Percentiles rank a stretch among this genome's conserved stretches.
Conservation (phyloP, 2,329 filamentous ascomycete genomes). For the Westerdykella aurantiaca region DNA sequence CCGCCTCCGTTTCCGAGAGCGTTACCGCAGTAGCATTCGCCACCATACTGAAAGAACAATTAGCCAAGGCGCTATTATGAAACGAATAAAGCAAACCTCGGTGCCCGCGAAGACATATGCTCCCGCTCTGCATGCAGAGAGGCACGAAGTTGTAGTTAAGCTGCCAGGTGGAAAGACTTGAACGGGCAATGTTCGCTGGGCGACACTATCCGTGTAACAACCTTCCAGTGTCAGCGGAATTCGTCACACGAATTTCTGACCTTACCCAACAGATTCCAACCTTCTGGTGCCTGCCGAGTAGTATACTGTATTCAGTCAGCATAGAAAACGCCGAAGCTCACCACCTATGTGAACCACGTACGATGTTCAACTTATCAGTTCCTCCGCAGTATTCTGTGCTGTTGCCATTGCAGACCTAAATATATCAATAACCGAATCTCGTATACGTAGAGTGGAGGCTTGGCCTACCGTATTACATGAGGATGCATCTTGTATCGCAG, state of each 20-base stretch:
- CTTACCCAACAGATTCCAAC: background rate
- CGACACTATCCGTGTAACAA: conserved; percentile 9
- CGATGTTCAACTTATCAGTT: too few relatives aligned
- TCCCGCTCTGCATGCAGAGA: conserved; percentile 7
- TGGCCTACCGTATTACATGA: too few relatives aligned
- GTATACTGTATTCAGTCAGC: background rate
- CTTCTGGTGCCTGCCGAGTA: background rate
- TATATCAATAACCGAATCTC: too few relatives aligned
- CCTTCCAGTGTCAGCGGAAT: background rate
- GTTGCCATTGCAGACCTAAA: too few relatives aligned
- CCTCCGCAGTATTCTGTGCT: too few relatives aligned
- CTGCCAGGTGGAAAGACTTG: conserved; percentile 2
- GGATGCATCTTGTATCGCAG: too few relatives aligned
- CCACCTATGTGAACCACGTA: too few relatives aligned
- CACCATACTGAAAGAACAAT: background rate
- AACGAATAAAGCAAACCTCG: conserved; percentile 4
- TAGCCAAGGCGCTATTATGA: too few relatives aligned
- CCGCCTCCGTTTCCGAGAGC: conserved; percentile 13
- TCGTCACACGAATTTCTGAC: background rate
- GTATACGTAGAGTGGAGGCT: too few relatives aligned
- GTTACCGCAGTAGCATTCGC: conserved; percentile 17
- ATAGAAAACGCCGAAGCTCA: too few relatives aligned
- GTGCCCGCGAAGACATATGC: conserved; percentile 10
- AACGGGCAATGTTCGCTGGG: conserved; percentile 4
- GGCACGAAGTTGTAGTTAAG: conserved; percentile 11